Conservation (phyloP, 106 monocot genomes). For the Acorus calamus region DNA sequence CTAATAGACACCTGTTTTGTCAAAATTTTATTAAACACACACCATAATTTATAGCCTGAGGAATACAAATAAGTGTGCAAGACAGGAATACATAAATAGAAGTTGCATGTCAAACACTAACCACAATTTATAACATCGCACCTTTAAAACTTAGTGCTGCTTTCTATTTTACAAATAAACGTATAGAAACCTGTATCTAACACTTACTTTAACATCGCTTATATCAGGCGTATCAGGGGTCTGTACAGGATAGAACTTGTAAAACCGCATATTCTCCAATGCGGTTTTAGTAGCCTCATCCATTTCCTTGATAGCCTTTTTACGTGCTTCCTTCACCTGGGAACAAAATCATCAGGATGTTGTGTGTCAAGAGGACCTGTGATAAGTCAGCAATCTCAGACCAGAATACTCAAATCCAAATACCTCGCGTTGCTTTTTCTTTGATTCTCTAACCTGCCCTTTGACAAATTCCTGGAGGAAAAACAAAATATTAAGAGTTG, state of each 20-base stretch:
- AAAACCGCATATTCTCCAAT: slow-evolving; percentile 72
- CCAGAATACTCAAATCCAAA: too few species aligned
- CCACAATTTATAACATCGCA: too few species aligned
- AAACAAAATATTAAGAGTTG: not conserved
- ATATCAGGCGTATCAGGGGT: slow-evolving; percentile 75
- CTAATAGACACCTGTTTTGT: too few species aligned
- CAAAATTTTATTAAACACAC: too few species aligned
- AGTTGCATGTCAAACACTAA: too few species aligned
- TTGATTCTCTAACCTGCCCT: slow-evolving; percentile 67
- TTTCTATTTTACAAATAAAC: not conserved
- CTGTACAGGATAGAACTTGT: slow-evolving; percentile 86
- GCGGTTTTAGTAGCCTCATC: slow-evolving; percentile 55
- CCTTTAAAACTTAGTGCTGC: too few species aligned
- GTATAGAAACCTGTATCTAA: not conserved
- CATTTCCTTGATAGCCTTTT: slow-evolving; percentile 75
- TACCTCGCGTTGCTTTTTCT: slow-evolving; percentile 65
- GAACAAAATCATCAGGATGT: not conserved
- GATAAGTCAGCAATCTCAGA: not conserved
- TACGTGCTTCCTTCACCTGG: slow-evolving; percentile 73
- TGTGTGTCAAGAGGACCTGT: not conserved
- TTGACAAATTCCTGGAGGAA: slow-evolving; percentile 61
- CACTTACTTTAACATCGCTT: slow-evolving; percentile 63
- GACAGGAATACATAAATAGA: too few species aligned
- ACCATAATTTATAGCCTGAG: too few species aligned
- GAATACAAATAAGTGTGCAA: too few species aligned